These are phyloP conservation scores for Phytophthora multivora DNA, from an alignment of 352 stramenopile genomes.

Conservation along the genomic window DNA sequence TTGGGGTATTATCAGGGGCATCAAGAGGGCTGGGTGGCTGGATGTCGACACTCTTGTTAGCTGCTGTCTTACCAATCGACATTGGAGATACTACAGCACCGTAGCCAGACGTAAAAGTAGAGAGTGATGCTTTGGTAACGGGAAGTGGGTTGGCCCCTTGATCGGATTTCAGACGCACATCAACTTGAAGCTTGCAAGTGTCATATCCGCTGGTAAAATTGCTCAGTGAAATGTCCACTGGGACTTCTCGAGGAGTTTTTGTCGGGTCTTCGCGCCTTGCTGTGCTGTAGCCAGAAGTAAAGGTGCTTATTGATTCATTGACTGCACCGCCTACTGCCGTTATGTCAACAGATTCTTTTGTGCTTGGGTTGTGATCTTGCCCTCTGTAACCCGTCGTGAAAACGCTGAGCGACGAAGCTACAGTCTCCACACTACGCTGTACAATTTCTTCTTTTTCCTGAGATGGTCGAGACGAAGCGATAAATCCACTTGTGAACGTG, in stretches of 20 bases:
- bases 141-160: not conserved
- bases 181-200: not conserved
- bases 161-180: not conserved
- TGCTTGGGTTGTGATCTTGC: not conserved
- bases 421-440: not conserved
- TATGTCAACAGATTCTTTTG: constrained; percentile 10
- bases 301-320: not conserved
- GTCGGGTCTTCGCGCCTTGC: not conserved
- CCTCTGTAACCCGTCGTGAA: constrained; percentile 40
- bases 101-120: not conserved
- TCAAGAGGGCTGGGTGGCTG: not conserved
- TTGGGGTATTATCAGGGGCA: not conserved
- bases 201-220: constrained; percentile 27
- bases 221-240: constrained; percentile 43
- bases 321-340: not conserved
- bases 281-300: constrained; percentile 1
- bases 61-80: not conserved
- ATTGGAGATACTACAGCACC: not conserved
- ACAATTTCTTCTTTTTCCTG: not conserved
- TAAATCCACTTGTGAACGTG: constrained; percentile 49
- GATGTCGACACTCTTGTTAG: not conserved
- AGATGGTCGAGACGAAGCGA: constrained; percentile 1
- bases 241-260: constrained; percentile 6
- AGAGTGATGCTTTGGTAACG: not conserved
- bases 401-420: constrained; percentile 43